Evolutionary conservation across 768 basidiomycete genomes (phyloP).

Genomic region (Psilocybe tampanensis): DNA sequence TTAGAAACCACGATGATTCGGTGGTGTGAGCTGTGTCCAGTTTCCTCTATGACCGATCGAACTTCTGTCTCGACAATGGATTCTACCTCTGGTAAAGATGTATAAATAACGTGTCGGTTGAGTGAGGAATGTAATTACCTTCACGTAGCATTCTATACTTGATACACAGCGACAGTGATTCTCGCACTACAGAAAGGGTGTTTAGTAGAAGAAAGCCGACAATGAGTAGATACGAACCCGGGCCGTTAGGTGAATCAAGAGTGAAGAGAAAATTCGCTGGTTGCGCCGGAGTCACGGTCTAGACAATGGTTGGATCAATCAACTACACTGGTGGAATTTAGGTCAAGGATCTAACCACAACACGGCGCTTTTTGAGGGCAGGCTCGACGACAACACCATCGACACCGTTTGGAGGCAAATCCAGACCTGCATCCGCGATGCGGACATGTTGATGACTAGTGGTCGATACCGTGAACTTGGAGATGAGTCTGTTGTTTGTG

Average conservation of each 20-base stretch:
- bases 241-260: conserved; percentile 63
- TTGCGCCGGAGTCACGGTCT: conserved; percentile 79
- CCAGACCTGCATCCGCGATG: conserved; percentile 61
- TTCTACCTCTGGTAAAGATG: conserved; percentile 60
- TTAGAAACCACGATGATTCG: conserved; percentile 48
- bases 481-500: conserved; percentile 69
- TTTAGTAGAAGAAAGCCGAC: conserved; percentile 8
- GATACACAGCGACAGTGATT: conserved; percentile 65
- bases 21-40: conserved; percentile 33
- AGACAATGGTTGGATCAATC: background rate
- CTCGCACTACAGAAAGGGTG: conserved; percentile 48
- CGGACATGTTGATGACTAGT: conserved; percentile 81
- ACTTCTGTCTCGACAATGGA: conserved; percentile 56
- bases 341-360: conserved; percentile 41
- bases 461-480: conserved; percentile 87
- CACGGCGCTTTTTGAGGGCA: conserved; percentile 46
- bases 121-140: conserved; percentile 57
- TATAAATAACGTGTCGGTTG: background rate
- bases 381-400: conserved; percentile 55
- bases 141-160: conserved; percentile 81
- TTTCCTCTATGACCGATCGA: conserved; percentile 40
- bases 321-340: background rate
- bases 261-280: conserved; percentile 83
- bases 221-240: conserved; percentile 35
- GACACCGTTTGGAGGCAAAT: conserved; percentile 42